These are phyloP conservation scores for Torulaspora globosa DNA, from an alignment of 1,139 yeast species.

Conservation along the genomic window DNA sequence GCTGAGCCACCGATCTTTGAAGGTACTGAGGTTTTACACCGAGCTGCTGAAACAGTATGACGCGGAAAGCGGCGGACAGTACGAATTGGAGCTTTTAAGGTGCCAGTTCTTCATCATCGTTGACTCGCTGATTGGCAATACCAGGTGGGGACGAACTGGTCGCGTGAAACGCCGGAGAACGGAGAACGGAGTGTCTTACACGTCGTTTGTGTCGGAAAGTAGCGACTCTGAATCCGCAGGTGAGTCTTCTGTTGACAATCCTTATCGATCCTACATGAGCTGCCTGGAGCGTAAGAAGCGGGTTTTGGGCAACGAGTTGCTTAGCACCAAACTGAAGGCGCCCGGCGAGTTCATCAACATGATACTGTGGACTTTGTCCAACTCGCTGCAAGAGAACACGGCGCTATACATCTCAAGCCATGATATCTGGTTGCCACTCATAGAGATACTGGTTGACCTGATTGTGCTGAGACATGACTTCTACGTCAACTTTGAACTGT, in stretches of 20 bases:
- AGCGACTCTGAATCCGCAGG: constrained; percentile 4
- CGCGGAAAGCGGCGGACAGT: constrained; percentile 13
- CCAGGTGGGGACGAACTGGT: constrained; percentile 2
- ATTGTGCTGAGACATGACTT: constrained; percentile 29
- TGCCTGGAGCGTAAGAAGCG: constrained; percentile 21
- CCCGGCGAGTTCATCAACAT: constrained; percentile 29
- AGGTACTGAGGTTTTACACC: constrained; percentile 21
- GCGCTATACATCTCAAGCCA: constrained; percentile 20
- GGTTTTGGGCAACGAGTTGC: constrained; percentile 24
- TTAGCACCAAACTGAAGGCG: constrained; percentile 20
- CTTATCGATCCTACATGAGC: constrained; percentile 30
- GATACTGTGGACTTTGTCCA: constrained; percentile 30
- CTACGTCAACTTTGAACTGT: constrained; percentile 21
- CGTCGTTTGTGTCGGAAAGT: constrained; percentile 4
- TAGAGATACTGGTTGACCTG: constrained; percentile 24
- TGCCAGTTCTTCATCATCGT: constrained; percentile 33
- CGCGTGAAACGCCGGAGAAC: constrained; percentile 15
- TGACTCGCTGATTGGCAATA: constrained; percentile 21
- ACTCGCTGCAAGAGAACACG: constrained; percentile 20
- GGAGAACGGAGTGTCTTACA: constrained; percentile 9
- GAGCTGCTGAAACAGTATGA: constrained; percentile 22
- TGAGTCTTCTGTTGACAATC: constrained; percentile 11
- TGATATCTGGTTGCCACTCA: constrained; percentile 30
- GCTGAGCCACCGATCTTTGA: constrained; percentile 24
- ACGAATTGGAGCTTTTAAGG: constrained; percentile 30